Percentiles rank a stretch among this genome's conserved stretches.
These are phyloP conservation scores for Magnaporthiopsis poae DNA, from an alignment of 2,329 filamentous ascomycete genomes.

Conservation along the genomic window DNA sequence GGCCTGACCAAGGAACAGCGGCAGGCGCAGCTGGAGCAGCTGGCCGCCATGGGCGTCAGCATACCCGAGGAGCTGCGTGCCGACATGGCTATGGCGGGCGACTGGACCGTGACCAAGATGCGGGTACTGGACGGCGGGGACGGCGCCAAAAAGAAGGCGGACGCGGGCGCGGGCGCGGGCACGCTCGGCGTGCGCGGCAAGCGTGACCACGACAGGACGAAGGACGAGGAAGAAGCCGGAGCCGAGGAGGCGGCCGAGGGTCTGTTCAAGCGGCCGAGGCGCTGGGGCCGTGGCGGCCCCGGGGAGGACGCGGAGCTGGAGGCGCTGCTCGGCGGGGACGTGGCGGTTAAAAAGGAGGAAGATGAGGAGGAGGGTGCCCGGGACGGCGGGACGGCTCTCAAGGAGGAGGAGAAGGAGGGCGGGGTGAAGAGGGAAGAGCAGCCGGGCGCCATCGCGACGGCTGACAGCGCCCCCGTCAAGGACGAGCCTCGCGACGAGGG, in stretches of 20 bases:
- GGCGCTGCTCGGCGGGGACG: slow-evolving; percentile 38
- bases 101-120: slow-evolving; percentile 69
- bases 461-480: slow-evolving; percentile 5
- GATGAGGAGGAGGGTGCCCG: slow-evolving; percentile 13
- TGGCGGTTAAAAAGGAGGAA: slow-evolving; percentile 25
- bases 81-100: slow-evolving; percentile 78
- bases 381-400: slow-evolving; percentile 12
- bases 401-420: slow-evolving; percentile 19
- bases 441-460: too few relatives aligned
- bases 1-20: slow-evolving; percentile 53
- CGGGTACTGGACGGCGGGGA: slow-evolving; percentile 38
- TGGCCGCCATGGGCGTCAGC: slow-evolving; percentile 76
- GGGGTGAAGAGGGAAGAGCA: slow-evolving; percentile 13
- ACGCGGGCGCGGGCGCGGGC: slow-evolving; percentile 33
- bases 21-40: slow-evolving; percentile 75
- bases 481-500: slow-evolving; percentile 14
- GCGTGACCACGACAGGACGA: slow-evolving; percentile 46
- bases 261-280: slow-evolving; percentile 49
- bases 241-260: slow-evolving; percentile 49
- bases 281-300: slow-evolving; percentile 38
- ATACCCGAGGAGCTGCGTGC: slow-evolving; percentile 68
- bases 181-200: slow-evolving; percentile 50
- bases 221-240: slow-evolving; percentile 51
- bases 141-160: slow-evolving; percentile 29
- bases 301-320: slow-evolving; percentile 52